phyloP scores from a whole-genome alignment of 371 early-diverging fungal species.

The Chytridiales sp. region DNA sequence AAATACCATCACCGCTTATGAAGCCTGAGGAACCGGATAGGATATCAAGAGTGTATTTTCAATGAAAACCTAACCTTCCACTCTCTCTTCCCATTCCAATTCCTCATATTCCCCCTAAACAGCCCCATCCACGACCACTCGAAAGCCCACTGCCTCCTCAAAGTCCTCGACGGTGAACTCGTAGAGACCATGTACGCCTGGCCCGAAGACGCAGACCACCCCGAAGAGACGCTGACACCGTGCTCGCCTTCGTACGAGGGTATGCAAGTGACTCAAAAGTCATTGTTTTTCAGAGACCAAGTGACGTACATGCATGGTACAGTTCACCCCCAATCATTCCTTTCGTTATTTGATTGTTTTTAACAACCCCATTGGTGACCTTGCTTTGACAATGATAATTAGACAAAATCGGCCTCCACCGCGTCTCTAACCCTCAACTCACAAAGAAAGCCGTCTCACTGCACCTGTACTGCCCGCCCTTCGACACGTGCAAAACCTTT shows the following conservation, averaged over 20 bases:
- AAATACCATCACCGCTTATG: too few species aligned
- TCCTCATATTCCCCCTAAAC: slow-evolving; percentile 1
- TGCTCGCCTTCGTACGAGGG: neutral
- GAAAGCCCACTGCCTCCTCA: slow-evolving; percentile 93
- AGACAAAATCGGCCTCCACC: slow-evolving; percentile 86
- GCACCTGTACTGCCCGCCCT: slow-evolving; percentile 92
- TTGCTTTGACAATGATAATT: neutral
- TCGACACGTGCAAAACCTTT: slow-evolving; percentile 81
- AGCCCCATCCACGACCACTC: slow-evolving; percentile 93
- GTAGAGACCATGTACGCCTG: slow-evolving; percentile 78
- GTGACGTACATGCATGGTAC: slow-evolving; percentile 88
- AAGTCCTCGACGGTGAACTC: slow-evolving; percentile 82
- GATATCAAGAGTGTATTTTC: too few species aligned
- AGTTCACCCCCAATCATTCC: slow-evolving; percentile 1
- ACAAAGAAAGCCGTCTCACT: slow-evolving; percentile 74
- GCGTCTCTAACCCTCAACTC: slow-evolving; percentile 72
- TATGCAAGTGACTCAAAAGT: slow-evolving; percentile 46
- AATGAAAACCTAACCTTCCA: too few species aligned
- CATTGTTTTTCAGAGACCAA: slow-evolving; percentile 57
- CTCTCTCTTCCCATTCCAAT: neutral
- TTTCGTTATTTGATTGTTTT: slow-evolving; percentile 2
- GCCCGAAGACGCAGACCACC: slow-evolving; percentile 54
- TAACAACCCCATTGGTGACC: too few species aligned
- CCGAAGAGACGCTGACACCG: slow-evolving; percentile 4
- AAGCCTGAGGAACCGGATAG: too few species aligned